Evolutionary conservation across 1,284 basidiomycete genomes (phyloP).

Genomic region (Boletus sp.): DNA sequence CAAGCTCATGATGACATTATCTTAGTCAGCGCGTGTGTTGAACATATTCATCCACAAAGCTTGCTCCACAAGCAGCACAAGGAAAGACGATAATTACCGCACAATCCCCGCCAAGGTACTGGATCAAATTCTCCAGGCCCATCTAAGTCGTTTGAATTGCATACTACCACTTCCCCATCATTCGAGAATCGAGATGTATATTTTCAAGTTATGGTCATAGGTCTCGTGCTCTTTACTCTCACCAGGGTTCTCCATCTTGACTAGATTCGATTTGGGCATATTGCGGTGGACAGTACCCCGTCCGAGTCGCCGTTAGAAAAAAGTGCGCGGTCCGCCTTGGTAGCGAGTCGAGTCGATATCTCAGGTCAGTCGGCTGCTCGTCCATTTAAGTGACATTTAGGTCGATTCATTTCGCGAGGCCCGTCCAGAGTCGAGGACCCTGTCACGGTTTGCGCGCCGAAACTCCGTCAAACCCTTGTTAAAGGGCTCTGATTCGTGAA

Average conservation of each 20-base stretch:
- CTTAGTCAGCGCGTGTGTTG: too few species aligned
- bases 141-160: not conserved
- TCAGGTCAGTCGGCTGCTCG: not conserved
- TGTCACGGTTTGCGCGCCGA: not conserved
- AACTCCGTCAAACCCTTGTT: not conserved
- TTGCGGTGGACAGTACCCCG: not conserved
- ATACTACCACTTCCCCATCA: not conserved
- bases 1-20: conserved; percentile 16
- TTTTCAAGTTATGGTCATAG: not conserved
- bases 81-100: conserved; percentile 1
- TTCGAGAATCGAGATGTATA: not conserved
- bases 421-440: conserved; percentile 2
- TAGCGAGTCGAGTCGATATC: not conserved
- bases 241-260: not conserved
- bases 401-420: conserved; percentile 15
- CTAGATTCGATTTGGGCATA: not conserved
- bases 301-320: not conserved
- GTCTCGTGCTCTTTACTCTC: conserved; percentile 3
- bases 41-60: too few species aligned
- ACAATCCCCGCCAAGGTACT: conserved; percentile 6
- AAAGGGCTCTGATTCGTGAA: not conserved
- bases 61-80: not conserved
- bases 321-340: not conserved
- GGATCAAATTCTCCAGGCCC: too few species aligned
- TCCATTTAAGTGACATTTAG: conserved; percentile 5